Base-by-base conservation (phyloP, 2,329 filamentous ascomycete species). In the Ascochyta clinopodiicola region DNA sequence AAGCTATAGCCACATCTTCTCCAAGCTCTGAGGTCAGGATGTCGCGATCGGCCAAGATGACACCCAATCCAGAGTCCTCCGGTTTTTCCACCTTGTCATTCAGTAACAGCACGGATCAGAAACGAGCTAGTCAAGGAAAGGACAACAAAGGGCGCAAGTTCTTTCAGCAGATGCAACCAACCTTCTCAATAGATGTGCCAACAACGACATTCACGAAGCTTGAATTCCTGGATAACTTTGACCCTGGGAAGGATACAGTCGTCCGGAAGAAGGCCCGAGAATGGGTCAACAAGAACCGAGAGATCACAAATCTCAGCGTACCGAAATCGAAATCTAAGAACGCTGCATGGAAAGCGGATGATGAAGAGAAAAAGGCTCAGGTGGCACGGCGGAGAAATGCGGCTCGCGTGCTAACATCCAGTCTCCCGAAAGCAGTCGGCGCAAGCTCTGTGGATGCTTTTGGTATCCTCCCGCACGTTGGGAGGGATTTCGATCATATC, bases 251-350 rank as follows among this genome's bases (percentile, higher is more conserved):
- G 45, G 53, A 59, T 44, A 47, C 50, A 15, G 59, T 68, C 19
- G 63, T 69, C 3, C 52, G 67, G 17, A 67, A 63, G 39, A 69
- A 69, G 35, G 67, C 67, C 32, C 56, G 65, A 46, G 67, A 69
- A 55, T 69, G 63, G 63, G 65, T 68, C 3, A 61, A 64, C 37
- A 58, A 57, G 36, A 67, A 69, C 17, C 61, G 57, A 43, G 53
- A 53, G 17, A 46, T 38, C 17, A 44, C 45, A 9, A 61, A 54
- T 22, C 37, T 38, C 15, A 21, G 32, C 29, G 55, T 44, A 49
- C 29, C 17, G 27, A n/a, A 21, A 15, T 40, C 52, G 35, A 56
- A 17, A 34, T 37, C 36, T 15, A 60, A 49, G 19, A 42, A 35
- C 8, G 36, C 15, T 17, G 27, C 21, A 32, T 19, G 31, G 39